Evolutionary conservation across 2,329 filamentous ascomycete species (phyloP).

Genomic region (Pseudocercospora crystallina): DNA sequence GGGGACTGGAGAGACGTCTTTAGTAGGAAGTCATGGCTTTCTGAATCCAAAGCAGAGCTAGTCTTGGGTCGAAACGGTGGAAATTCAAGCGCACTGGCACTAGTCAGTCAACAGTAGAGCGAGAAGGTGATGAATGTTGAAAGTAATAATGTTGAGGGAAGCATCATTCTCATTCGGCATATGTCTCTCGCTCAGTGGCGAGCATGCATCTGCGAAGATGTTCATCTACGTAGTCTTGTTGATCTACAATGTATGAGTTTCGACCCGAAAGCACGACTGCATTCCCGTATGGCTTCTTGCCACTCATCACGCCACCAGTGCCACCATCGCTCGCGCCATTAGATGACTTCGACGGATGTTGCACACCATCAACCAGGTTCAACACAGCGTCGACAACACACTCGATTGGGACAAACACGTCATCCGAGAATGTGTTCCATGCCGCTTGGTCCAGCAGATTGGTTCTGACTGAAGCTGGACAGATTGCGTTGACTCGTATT

Average conservation of each 20-base stretch:
- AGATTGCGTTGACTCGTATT: constrained; percentile 55
- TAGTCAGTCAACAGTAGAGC: no score
- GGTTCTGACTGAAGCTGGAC: constrained; percentile 40
- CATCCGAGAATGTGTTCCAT: constrained; percentile 36
- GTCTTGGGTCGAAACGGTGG: no score
- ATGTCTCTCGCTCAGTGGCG: constrained; percentile 21
- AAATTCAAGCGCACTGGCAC: no score
- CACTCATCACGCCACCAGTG: constrained; percentile 8
- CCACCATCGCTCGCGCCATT: constrained; percentile 13
- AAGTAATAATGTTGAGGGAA: background rate
- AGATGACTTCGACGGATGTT: background rate
- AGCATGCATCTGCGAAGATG: constrained; percentile 28
- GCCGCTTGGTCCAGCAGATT: constrained; percentile 35
- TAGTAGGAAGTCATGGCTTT: no score
- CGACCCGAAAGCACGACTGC: constrained; percentile 26
- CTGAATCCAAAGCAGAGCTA: no score
- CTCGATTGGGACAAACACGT: constrained; percentile 37
- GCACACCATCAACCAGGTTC: constrained; percentile 31
- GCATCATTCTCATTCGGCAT: background rate
- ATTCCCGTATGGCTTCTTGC: constrained; percentile 17
- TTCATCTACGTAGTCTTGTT: constrained; percentile 24
- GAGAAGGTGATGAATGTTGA: background rate
- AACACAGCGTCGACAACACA: constrained; percentile 33
- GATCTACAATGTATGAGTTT: constrained; percentile 26
- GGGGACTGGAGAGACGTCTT: no score